phyloP scores from a whole-genome alignment of 202 grass and related monocot species.

The Dendrocalamus latiflorus region DNA sequence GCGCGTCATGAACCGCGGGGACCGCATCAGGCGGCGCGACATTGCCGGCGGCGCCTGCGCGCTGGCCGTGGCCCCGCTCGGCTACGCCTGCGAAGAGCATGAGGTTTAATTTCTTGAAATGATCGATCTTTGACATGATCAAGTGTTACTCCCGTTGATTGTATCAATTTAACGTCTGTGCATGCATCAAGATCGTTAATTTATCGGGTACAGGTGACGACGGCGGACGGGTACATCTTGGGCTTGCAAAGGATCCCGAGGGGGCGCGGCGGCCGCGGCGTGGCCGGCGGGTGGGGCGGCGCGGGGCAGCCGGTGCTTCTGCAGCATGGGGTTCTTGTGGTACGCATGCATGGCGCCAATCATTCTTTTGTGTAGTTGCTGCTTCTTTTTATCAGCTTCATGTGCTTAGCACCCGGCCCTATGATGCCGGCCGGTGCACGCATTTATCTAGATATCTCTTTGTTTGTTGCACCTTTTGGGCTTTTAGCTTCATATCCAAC shows the following conservation, averaged over 20 bases:
- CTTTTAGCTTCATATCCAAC: neutral
- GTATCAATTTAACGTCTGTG: neutral
- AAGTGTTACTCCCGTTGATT: too few species aligned
- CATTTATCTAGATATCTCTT: neutral
- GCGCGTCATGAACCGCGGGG: neutral
- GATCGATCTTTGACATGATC: too few species aligned
- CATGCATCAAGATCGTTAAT: neutral
- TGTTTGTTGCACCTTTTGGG: neutral
- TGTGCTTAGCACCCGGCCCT: neutral
- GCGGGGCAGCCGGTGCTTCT: constrained; percentile 70
- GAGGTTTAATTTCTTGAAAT: too few species aligned
- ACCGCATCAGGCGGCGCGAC: neutral
- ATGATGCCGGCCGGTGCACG: neutral
- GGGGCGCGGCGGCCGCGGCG: constrained; percentile 10
- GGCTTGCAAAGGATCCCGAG: constrained; percentile 65
- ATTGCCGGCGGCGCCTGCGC: constrained; percentile 30
- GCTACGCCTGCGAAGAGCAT: constrained; percentile 78
- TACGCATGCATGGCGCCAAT: constrained; percentile 27
- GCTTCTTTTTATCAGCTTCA: too few species aligned
- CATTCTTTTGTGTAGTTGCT: neutral
- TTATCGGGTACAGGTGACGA: constrained; percentile 49
- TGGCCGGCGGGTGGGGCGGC: neutral
- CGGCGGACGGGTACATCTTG: constrained; percentile 79
- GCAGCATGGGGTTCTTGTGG: constrained; percentile 81
- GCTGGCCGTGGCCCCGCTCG: constrained; percentile 37